Percentiles rank a stretch among this genome's conserved stretches.
Evolutionary conservation across 1,284 basidiomycete genomes (phyloP).

Genomic region (Porogramme epimiltina): DNA sequence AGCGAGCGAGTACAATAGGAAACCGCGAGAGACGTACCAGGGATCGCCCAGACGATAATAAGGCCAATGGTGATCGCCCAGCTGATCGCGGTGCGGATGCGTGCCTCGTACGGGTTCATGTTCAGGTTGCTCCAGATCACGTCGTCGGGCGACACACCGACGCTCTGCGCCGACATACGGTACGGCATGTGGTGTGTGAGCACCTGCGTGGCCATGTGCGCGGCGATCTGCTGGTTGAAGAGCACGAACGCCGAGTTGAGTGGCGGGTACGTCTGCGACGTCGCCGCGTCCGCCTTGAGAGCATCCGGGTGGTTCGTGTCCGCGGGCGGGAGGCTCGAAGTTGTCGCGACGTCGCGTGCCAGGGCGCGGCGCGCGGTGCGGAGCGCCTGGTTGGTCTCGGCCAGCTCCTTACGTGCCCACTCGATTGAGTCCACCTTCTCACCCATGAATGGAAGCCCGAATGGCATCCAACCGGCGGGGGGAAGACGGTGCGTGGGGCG

Average conservation of each 20-base stretch:
- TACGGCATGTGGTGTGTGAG: constrained; percentile 82
- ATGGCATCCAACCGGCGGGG: constrained; percentile 53
- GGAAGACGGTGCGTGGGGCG: constrained; percentile 83
- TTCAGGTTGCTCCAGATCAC: constrained; percentile 90
- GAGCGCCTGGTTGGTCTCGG: constrained; percentile 50
- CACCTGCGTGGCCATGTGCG: constrained; percentile 80
- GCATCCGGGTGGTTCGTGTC: constrained; percentile 25
- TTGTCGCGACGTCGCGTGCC: constrained; percentile 31
- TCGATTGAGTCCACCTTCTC: constrained; percentile 92
- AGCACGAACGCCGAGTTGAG: constrained; percentile 89
- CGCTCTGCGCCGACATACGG: constrained; percentile 67
- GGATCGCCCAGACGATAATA: constrained; percentile 75
- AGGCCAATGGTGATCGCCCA: constrained; percentile 65
- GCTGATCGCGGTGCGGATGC: constrained; percentile 61
- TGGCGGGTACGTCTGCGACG: constrained; percentile 60
- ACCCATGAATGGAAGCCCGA: constrained; percentile 66
- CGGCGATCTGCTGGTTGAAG: constrained; percentile 92
- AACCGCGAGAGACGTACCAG: constrained; percentile 44
- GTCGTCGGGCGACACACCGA: constrained; percentile 82
- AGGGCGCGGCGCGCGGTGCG: constrained; percentile 47
- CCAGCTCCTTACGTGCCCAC: constrained; percentile 81
- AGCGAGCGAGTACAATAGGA: background rate
- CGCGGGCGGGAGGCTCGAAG: constrained; percentile 23
- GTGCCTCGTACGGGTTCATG: constrained; percentile 88
- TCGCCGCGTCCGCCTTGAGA: constrained; percentile 20